These are phyloP conservation scores for Orbilia oligospora DNA, from an alignment of 2,329 filamentous ascomycete species.

Conservation along the genomic window DNA sequence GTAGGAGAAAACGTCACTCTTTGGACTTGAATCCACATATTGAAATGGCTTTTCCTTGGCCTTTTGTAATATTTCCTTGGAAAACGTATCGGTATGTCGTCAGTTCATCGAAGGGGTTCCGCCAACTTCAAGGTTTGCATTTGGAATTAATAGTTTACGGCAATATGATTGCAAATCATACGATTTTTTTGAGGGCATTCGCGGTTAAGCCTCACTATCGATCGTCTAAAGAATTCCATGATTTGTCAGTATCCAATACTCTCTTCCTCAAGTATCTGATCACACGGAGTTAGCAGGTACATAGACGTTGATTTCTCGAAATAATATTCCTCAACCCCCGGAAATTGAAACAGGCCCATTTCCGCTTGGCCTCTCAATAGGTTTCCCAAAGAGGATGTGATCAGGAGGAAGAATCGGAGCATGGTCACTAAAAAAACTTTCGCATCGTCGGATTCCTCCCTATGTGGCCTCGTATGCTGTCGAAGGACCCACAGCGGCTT, in stretches of 20 bases:
- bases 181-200: neutral
- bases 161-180: neutral
- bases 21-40: neutral
- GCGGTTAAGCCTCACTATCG: neutral
- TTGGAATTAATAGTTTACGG: neutral
- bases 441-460: constrained; percentile 2
- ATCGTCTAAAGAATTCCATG: neutral
- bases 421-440: neutral
- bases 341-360: constrained; percentile 7
- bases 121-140: neutral
- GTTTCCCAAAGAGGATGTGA: constrained; percentile 21
- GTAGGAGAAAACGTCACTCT: neutral
- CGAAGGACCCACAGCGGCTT: neutral
- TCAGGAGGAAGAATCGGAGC: constrained; percentile 14
- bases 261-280: neutral
- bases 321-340: neutral
- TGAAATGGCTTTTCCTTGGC: neutral
- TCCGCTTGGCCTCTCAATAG: constrained; percentile 1
- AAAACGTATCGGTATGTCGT: neutral
- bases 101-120: neutral
- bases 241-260: too few relatives aligned
- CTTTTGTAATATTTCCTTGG: neutral
- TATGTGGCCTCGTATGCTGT: neutral
- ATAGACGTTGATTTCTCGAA: neutral
- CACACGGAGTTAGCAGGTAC: constrained; percentile 1